Evolutionary conservation across 2,329 filamentous ascomycete species (phyloP), one percentile per base, ranked within the genome.

Genomic region (Ophiostoma novo-ulmi): DNA sequence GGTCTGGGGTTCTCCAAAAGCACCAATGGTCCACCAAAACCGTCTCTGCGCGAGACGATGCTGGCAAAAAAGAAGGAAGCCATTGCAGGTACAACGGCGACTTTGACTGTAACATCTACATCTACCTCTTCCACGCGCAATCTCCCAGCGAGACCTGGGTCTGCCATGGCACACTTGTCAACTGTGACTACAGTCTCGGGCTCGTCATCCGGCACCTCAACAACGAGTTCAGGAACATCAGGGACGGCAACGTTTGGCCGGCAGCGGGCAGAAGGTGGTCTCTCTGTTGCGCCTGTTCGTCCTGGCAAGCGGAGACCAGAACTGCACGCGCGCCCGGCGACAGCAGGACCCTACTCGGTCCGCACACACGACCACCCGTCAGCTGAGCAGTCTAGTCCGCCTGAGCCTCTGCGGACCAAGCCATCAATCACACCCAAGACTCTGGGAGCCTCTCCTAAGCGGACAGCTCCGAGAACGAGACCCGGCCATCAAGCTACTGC

Each of bases 31-130:
- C 79, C 84, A 36, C 79, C 84, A 58, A 89, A 89, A 73, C 85
- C 88, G 13, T 91, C 91, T 13, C 80, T 97, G 36, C 90, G 92
- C 73, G 94, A 97, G 76, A 85, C 92, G 3, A 93, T 97, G 84
- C 82, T 93, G 76, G 93, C 93, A 6, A 91, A 94, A 77, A 94
- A 93, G 80, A 92, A 83, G 76, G 87, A 84, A 75, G 87, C 81
- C 5, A 75, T 87, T 75, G 80, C 84, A 48, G 31, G 52, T 5
- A 31, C 66, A 14, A 55, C 41, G 22, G 5, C 66, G 5, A 13
- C 13, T 10, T 17, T 38, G 10, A 2, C n/a, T 17, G 26, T 14
- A 5, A 26, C 52, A 26, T 58, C 26, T 7, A 26, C 52, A 3
- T 31, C 52, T 26, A 26, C n/a, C n/a, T 26, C 52, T 14, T 26